A percentile compares a stretch with the other conserved stretches of the same genome.
Evolutionary conservation across 2,329 filamentous ascomycete species (phyloP).

Genomic region (Alternaria ethzedia): DNA sequence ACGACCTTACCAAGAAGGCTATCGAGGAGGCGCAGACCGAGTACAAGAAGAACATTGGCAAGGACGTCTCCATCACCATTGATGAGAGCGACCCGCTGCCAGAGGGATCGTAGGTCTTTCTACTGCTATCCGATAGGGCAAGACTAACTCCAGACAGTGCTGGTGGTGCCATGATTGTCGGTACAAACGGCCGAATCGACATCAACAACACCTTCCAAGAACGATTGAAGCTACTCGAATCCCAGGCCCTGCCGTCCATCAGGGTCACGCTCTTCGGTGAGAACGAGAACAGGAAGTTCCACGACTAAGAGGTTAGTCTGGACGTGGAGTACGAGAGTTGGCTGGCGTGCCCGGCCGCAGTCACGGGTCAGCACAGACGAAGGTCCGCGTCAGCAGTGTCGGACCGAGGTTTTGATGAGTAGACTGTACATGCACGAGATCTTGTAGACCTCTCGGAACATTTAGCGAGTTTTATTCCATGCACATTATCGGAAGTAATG

Average conservation of each 20-base stretch:
- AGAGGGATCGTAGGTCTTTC: constrained; percentile 81
- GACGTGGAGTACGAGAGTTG: neutral
- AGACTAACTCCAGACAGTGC: constrained; percentile 63
- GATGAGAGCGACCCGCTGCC: constrained; percentile 81
- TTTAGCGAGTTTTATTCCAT: constrained; percentile 19
- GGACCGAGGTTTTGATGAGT: constrained; percentile 4
- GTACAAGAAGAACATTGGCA: constrained; percentile 79
- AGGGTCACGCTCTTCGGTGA: constrained; percentile 88
- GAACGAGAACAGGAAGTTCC: constrained; percentile 96
- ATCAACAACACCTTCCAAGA: constrained; percentile 99
- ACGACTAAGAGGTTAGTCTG: constrained; percentile 66
- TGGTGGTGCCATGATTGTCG: constrained; percentile 81
- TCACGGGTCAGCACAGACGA: neutral
- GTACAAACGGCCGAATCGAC: constrained; percentile 89
- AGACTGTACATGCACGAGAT: constrained; percentile 3
- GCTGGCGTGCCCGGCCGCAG: neutral
- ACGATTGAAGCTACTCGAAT: constrained; percentile 82
- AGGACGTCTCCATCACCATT: constrained; percentile 72
- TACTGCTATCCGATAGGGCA: too few relatives aligned
- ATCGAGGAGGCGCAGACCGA: constrained; percentile 77
- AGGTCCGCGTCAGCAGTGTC: neutral
- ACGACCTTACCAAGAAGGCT: constrained; percentile 76
- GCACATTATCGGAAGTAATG: constrained; percentile 5
- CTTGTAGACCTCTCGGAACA: constrained; percentile 21
- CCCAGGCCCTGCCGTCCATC: constrained; percentile 82